Evolutionary conservation across 805 yeast genomes (phyloP).

Genomic region (Candida insectorum): DNA sequence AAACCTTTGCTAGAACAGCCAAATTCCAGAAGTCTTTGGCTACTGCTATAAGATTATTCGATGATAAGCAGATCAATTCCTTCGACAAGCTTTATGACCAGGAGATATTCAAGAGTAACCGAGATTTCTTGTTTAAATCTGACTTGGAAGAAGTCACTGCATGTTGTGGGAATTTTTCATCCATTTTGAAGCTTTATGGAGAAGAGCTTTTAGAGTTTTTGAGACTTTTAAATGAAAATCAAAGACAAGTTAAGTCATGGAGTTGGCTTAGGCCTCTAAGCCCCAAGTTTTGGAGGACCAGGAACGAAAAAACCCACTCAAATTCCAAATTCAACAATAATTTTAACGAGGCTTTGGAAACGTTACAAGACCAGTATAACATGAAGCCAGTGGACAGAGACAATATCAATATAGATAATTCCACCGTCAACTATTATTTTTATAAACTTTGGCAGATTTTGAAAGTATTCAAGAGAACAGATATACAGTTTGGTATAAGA

Average conservation of each 20-base stretch:
- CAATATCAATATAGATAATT: constrained; percentile 4
- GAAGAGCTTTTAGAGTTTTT: constrained; percentile 52
- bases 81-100: constrained; percentile 57
- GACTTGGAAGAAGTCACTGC: constrained; percentile 83
- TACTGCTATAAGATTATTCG: constrained; percentile 53
- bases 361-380: constrained; percentile 25
- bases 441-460: constrained; percentile 46
- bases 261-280: too few relatives aligned
- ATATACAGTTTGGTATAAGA: constrained; percentile 73
- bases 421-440: constrained; percentile 6
- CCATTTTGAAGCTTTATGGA: constrained; percentile 60
- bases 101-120: constrained; percentile 40
- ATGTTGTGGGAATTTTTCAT: constrained; percentile 75
- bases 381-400: constrained; percentile 3
- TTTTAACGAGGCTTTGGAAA: constrained; percentile 32
- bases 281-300: constrained; percentile 46
- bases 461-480: constrained; percentile 55
- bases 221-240: constrained; percentile 33
- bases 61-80: constrained; percentile 54
- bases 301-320: background rate
- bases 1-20: constrained; percentile 33
- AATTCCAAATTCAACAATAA: constrained; percentile 13
- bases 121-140: constrained; percentile 39
- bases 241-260: constrained; percentile 35
- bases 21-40: constrained; percentile 46